phyloP scores from a whole-genome alignment of 75 land plant genomes.

The Ceratopteris richardii region DNA sequence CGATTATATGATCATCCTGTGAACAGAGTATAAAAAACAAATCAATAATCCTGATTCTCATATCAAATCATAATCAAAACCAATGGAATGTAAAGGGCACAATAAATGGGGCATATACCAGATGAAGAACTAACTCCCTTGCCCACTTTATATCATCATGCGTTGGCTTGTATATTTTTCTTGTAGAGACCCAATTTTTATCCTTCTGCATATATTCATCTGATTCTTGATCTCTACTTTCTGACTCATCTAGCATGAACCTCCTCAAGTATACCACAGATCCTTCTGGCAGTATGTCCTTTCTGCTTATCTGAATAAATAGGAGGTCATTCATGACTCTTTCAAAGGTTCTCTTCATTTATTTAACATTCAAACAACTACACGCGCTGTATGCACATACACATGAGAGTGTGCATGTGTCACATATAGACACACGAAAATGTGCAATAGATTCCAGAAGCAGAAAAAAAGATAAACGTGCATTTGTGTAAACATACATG shows the following conservation, averaged over 20 bases:
- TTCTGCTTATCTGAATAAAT: neutral
- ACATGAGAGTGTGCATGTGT: too few species aligned
- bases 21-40: neutral
- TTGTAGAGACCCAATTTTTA: neutral
- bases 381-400: too few species aligned
- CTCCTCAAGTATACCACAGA: neutral
- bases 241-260: neutral
- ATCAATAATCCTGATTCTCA: too few species aligned
- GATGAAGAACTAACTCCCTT: conserved; percentile 1
- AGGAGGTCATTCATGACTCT: neutral
- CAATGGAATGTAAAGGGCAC: too few species aligned
- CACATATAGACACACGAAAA: too few species aligned
- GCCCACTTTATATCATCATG: conserved; percentile 3
- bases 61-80: too few species aligned
- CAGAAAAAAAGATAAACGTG: too few species aligned
- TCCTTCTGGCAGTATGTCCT: neutral
- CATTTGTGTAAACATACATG: too few species aligned
- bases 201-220: neutral
- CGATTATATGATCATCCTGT: conserved; percentile 23
- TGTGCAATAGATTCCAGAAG: too few species aligned
- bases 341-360: too few species aligned
- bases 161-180: neutral
- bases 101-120: neutral
- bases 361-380: too few species aligned
- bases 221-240: neutral